phyloP scores from a whole-genome alignment of 2,329 filamentous ascomycete genomes.

The Phoma sp. region DNA sequence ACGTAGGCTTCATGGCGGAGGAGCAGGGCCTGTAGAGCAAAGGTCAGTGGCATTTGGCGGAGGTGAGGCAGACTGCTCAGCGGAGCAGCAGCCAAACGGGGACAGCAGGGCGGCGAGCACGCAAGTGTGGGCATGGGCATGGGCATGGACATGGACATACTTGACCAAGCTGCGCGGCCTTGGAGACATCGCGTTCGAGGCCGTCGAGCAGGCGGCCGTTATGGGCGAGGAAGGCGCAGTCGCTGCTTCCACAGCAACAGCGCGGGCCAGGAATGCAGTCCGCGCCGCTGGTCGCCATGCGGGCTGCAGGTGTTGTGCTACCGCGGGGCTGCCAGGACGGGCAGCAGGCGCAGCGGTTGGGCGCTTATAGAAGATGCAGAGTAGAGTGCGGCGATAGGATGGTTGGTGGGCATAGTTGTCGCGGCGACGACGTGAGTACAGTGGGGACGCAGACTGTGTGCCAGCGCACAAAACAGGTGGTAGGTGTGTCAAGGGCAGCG shows the following conservation, averaged over 20 bases:
- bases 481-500: constrained; percentile 17
- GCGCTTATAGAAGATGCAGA: constrained; percentile 10
- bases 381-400: constrained; percentile 8
- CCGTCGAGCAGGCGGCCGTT: constrained; percentile 79
- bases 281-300: constrained; percentile 28
- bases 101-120: constrained; percentile 35
- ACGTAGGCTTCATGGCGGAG: constrained; percentile 94
- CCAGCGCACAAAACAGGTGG: constrained; percentile 19
- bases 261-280: constrained; percentile 41
- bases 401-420: constrained; percentile 30
- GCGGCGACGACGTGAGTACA: constrained; percentile 1
- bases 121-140: not conserved
- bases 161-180: constrained; percentile 87
- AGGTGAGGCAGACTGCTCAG: constrained; percentile 19
- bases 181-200: constrained; percentile 86
- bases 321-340: constrained; percentile 24
- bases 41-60: constrained; percentile 68
- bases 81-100: constrained; percentile 16
- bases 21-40: constrained; percentile 78
- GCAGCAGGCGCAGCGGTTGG: constrained; percentile 12
- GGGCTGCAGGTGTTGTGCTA: constrained; percentile 20
- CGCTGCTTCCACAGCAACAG: constrained; percentile 85
- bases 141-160: constrained; percentile 60
- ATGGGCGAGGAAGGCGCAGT: constrained; percentile 81
- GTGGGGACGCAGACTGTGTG: not conserved